Percentiles rank a stretch among this genome's conserved stretches.
These are phyloP conservation scores for Aegilops sharonensis DNA, from an alignment of 176 grass and related monocot genomes.

Conservation along the genomic window DNA sequence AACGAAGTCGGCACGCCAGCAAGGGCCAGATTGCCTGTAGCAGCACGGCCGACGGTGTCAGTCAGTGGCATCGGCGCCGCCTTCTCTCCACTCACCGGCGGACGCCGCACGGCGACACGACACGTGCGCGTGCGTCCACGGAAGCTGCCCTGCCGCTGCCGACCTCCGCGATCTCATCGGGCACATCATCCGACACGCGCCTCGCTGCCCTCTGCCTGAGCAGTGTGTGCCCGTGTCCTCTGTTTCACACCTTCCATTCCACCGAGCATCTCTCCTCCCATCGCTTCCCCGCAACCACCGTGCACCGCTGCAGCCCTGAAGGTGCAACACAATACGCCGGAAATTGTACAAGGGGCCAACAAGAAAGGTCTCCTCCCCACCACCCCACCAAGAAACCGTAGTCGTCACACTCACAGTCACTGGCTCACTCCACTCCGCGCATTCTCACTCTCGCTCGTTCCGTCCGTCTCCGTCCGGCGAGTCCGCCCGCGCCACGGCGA, in stretches of 20 bases:
- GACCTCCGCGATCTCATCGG: not conserved
- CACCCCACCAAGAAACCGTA: not conserved
- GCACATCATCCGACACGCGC: not conserved
- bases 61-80: not conserved
- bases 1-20: not conserved
- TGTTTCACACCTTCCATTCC: not conserved
- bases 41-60: not conserved
- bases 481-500: not conserved
- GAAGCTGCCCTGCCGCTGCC: not conserved
- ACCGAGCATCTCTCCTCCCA: not conserved
- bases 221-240: not conserved
- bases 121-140: not conserved
- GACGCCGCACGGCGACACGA: not conserved
- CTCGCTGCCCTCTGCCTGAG: not conserved
- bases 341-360: not conserved
- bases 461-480: not conserved
- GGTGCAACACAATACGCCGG: not conserved
- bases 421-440: not conserved
- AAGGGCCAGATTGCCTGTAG: not conserved
- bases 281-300: no score
- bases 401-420: not conserved
- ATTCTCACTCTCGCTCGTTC: not conserved
- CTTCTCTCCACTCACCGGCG: not conserved
- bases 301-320: not conserved
- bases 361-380: not conserved